A percentile compares a stretch with the other conserved stretches of the same genome.
These are phyloP conservation scores for Calophaca sinica DNA, from an alignment of 306 rosid species.

Conservation along the genomic window DNA sequence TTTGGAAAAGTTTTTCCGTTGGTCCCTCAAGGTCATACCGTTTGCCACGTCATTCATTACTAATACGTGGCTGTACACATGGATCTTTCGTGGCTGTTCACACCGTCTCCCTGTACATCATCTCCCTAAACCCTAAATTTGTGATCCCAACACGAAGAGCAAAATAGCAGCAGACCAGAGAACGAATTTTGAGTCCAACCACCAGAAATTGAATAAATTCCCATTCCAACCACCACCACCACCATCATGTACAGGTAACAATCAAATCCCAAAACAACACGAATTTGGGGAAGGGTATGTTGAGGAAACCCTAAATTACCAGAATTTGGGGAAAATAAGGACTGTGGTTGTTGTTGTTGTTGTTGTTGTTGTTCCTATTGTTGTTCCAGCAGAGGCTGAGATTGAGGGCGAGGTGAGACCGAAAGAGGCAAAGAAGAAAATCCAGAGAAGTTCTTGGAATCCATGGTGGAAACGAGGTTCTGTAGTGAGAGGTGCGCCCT, in stretches of 20 bases:
- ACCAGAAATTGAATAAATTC: constrained; percentile 64
- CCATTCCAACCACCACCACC: constrained; percentile 42
- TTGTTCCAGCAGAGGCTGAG: constrained; percentile 31
- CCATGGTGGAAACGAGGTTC: constrained; percentile 52
- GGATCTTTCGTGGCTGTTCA: too few species aligned
- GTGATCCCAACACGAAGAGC: too few species aligned
- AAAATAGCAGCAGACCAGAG: too few species aligned
- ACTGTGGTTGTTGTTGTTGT: background rate
- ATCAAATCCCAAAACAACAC: too few species aligned
- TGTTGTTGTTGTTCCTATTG: too few species aligned
- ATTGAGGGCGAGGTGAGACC: background rate
- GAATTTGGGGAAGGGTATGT: constrained; percentile 84
- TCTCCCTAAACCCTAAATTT: too few species aligned
- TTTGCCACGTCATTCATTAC: too few species aligned
- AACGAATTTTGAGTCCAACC: constrained; percentile 54
- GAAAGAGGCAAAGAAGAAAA: constrained; percentile 71
- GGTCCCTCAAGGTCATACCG: too few species aligned
- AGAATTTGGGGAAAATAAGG: constrained; percentile 72
- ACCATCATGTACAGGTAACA: constrained; percentile 58
- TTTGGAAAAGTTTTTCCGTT: too few species aligned
- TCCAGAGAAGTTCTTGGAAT: constrained; percentile 72
- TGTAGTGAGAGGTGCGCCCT: too few species aligned
- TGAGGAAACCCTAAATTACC: constrained; percentile 83
- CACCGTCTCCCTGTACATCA: too few species aligned
- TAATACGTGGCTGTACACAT: too few species aligned